phyloP scores from a whole-genome alignment of 805 yeast species.

The Wickerhamiella dianesei region DNA sequence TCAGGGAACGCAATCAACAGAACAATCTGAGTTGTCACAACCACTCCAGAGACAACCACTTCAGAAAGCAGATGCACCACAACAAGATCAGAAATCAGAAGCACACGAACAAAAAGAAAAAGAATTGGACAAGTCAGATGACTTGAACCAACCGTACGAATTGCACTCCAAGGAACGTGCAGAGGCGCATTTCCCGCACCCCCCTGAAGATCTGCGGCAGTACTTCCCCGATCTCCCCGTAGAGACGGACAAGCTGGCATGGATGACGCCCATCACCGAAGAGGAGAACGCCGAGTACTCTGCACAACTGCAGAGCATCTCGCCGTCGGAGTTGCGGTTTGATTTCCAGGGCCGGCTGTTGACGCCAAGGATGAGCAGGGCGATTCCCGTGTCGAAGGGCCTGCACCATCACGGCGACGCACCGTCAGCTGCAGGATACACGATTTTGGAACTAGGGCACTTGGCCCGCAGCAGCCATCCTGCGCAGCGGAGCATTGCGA shows the following conservation, averaged over 20 bases:
- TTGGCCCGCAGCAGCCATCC: constrained; percentile 65
- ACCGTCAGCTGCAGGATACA: constrained; percentile 87
- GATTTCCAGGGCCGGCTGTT: constrained; percentile 76
- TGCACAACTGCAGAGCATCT: constrained; percentile 36
- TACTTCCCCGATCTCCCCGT: constrained; percentile 83
- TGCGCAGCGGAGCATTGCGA: constrained; percentile 76
- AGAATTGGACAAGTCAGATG: too few species aligned
- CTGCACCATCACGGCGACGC: constrained; percentile 85
- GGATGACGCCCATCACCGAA: constrained; percentile 66
- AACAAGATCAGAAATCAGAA: not conserved
- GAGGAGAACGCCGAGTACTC: constrained; percentile 28
- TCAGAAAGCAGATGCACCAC: too few species aligned
- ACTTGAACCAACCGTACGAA: too few species aligned
- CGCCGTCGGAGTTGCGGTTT: constrained; percentile 56
- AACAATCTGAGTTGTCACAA: too few species aligned
- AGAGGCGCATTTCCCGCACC: constrained; percentile 37
- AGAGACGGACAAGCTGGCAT: constrained; percentile 67
- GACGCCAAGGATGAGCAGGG: constrained; percentile 37
- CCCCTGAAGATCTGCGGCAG: constrained; percentile 59
- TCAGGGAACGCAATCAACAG: not conserved
- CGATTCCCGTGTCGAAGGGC: constrained; percentile 47
- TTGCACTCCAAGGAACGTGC: too few species aligned
- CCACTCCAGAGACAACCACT: too few species aligned
- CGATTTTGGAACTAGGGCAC: constrained; percentile 68
- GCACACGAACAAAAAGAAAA: too few species aligned